phyloP scores from a whole-genome alignment of 1,139 yeast genomes.

The Blastobotrys raffinosifermentans region DNA sequence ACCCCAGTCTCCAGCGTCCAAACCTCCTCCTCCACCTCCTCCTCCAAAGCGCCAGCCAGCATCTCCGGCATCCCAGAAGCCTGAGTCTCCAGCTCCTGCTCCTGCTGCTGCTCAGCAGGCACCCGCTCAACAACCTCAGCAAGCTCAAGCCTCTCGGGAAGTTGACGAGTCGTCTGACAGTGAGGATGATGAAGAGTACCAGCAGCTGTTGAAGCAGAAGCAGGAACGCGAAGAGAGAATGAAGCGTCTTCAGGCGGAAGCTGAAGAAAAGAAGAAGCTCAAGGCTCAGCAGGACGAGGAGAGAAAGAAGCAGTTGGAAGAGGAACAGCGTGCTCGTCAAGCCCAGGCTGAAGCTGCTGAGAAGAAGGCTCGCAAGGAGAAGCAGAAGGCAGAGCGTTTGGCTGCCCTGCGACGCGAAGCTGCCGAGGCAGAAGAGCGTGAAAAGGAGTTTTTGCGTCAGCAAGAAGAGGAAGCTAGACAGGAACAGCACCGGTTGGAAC shows the following conservation, averaged over 20 bases:
- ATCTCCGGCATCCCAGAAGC: conserved; percentile 1
- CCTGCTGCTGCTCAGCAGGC: conserved; percentile 17
- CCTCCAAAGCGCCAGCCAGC: conserved; percentile 9
- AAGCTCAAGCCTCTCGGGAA: conserved; percentile 37
- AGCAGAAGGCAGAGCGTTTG: conserved; percentile 50
- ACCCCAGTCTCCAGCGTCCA: conserved; percentile 7
- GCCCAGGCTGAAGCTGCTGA: conserved; percentile 27
- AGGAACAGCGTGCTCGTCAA: conserved; percentile 36
- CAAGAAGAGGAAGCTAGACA: conserved; percentile 29
- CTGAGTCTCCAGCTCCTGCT: conserved; percentile 15
- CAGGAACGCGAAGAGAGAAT: conserved; percentile 32
- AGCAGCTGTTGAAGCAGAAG: conserved; percentile 43
- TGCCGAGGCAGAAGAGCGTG: conserved; percentile 46
- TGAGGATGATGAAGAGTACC: conserved; percentile 42
- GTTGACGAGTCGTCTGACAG: conserved; percentile 35
- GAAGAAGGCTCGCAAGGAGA: conserved; percentile 34
- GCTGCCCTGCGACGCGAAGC: conserved; percentile 58
- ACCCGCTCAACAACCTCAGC: conserved; percentile 12
- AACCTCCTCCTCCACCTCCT: conserved; percentile 14
- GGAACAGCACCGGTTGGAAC: conserved; percentile 8
- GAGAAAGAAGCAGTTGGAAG: conserved; percentile 25
- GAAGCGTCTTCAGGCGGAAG: conserved; percentile 24
- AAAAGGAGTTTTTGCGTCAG: conserved; percentile 31
- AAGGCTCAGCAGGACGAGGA: conserved; percentile 16
- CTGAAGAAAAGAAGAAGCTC: conserved; percentile 15